Evolutionary conservation across 176 grass and related monocot genomes (phyloP).

Genomic region (Oryza glaberrima): DNA sequence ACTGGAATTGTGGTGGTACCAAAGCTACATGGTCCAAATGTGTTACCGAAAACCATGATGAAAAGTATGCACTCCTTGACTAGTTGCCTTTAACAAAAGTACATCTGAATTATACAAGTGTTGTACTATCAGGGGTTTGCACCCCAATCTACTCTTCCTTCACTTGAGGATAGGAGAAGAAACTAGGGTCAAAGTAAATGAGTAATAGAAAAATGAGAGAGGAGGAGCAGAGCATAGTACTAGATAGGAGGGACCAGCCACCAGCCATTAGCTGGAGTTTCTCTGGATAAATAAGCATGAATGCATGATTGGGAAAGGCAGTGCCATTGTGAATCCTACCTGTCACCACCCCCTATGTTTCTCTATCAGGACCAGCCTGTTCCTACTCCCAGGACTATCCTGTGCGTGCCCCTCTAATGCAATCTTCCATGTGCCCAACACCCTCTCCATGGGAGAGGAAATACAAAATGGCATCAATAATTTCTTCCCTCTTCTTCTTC

Average conservation of each 20-base stretch:
- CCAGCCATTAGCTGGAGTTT: slow-evolving; percentile 51
- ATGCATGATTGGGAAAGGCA: slow-evolving; percentile 51
- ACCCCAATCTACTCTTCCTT: background rate
- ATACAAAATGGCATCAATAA: slow-evolving; percentile 26
- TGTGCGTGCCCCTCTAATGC: slow-evolving; percentile 50
- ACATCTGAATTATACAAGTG: slow-evolving; percentile 3
- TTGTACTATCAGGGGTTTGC: background rate
- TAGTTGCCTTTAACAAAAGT: background rate
- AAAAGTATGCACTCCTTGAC: slow-evolving; percentile 10
- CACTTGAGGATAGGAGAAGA: slow-evolving; percentile 11
- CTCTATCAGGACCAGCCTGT: slow-evolving; percentile 55
- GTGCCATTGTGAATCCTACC: slow-evolving; percentile 41
- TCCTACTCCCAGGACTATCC: slow-evolving; percentile 55
- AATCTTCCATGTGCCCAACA: slow-evolving; percentile 53
- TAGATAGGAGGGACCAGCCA: slow-evolving; percentile 42
- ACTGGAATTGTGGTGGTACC: background rate
- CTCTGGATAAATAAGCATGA: slow-evolving; percentile 46
- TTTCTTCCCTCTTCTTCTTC: background rate
- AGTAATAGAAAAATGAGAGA: slow-evolving; percentile 25
- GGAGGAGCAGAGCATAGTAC: slow-evolving; percentile 33
- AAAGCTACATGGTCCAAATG: slow-evolving; percentile 22
- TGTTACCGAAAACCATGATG: background rate
- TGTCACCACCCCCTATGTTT: slow-evolving; percentile 49
- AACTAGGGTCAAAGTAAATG: slow-evolving; percentile 34
- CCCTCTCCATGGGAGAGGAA: slow-evolving; percentile 12